Evolutionary conservation across 108 stramenopile genomes (phyloP).

Genomic region (Seminavis robusta): DNA sequence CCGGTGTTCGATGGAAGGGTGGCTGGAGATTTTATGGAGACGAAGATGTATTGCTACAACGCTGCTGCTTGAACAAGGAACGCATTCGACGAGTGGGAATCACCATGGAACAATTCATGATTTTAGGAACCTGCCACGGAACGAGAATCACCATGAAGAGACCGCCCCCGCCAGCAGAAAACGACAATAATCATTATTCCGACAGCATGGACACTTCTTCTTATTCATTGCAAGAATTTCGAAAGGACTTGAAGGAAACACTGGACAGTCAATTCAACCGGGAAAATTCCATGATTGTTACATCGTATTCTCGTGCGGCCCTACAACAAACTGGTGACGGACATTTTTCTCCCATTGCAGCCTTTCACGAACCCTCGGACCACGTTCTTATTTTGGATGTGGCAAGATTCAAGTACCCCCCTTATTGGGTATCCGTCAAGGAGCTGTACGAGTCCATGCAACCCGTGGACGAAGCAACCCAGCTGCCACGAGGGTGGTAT

Average conservation of each 20-base stretch:
- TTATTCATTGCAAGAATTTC: neutral
- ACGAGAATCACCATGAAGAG: conserved; percentile 48
- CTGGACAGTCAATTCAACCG: neutral
- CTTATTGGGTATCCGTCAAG: conserved; percentile 83
- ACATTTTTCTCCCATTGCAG: conserved; percentile 93
- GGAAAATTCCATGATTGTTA: conserved; percentile 21
- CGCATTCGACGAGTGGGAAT: conserved; percentile 66
- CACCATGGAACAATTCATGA: conserved; percentile 61
- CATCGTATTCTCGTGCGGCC: conserved; percentile 63
- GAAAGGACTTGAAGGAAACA: neutral
- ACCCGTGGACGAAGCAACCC: conserved; percentile 74
- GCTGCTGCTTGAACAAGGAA: conserved; percentile 79
- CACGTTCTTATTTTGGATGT: conserved; percentile 77
- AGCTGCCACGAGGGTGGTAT: conserved; percentile 71
- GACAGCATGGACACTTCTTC: neutral
- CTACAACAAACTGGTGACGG: conserved; percentile 91
- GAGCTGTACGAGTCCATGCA: conserved; percentile 49
- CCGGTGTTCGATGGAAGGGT: conserved; percentile 89
- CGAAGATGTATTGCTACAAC: conserved; percentile 80
- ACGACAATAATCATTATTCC: neutral
- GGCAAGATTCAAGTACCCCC: conserved; percentile 90
- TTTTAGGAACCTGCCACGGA: conserved; percentile 74
- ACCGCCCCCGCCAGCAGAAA: conserved; percentile 21
- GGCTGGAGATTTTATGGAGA: conserved; percentile 92
- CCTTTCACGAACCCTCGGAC: conserved; percentile 67